These are phyloP conservation scores for Cucurbita ficifolia DNA, from an alignment of 306 rosid genomes.

Conservation along the genomic window DNA sequence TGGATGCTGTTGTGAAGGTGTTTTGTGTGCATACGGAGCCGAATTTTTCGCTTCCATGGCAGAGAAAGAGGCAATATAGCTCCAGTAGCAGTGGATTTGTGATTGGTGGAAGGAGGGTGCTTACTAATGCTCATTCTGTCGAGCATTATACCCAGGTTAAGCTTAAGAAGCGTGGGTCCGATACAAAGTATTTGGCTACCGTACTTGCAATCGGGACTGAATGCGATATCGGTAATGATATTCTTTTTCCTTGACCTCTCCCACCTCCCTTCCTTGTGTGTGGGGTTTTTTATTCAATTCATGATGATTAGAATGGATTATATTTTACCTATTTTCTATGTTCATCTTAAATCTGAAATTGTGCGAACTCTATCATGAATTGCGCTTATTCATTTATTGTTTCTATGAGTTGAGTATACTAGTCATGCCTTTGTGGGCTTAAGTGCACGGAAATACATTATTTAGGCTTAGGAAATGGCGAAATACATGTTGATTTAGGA, in stretches of 20 bases:
- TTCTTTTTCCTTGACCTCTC: not conserved
- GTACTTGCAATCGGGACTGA: constrained; percentile 97
- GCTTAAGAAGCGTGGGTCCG: constrained; percentile 95
- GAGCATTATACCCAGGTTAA: constrained; percentile 89
- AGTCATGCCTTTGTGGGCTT: not conserved
- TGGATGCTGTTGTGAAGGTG: constrained; percentile 94
- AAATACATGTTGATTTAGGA: not conserved
- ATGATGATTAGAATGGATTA: not conserved
- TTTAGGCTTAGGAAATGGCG: not conserved
- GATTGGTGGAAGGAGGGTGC: constrained; percentile 63
- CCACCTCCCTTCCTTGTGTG: not conserved
- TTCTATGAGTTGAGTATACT: not conserved
- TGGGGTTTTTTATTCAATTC: not conserved
- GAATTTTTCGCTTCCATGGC: constrained; percentile 95
- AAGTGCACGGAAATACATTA: not conserved
- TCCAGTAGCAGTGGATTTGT: constrained; percentile 93
- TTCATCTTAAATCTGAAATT: not conserved
- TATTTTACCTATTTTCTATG: not conserved
- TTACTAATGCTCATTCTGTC: constrained; percentile 90
- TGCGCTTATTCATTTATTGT: not conserved
- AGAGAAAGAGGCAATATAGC: constrained; percentile 81
- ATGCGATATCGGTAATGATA: constrained; percentile 56
- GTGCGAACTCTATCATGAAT: not conserved
- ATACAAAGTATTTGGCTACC: constrained; percentile 82
- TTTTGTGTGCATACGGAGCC: constrained; percentile 90